Evolutionary conservation across 2,329 filamentous ascomycete genomes (phyloP), one percentile per base, ranked within the genome.

Genomic region (Talaromyces sp.): DNA sequence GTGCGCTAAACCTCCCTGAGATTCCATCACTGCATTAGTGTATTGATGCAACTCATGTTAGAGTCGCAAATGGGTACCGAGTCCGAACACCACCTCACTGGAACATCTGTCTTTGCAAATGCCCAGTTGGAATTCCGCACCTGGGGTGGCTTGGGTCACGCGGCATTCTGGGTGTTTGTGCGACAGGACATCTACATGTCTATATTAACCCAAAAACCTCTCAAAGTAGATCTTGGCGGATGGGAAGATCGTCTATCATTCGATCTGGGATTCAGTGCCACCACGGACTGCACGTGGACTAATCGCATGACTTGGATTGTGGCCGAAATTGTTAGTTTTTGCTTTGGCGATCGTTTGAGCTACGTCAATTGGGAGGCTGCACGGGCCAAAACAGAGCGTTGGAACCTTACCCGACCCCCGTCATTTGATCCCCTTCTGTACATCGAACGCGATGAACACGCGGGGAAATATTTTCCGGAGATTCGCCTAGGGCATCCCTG

Each of bases 261-360:
- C 25, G 75, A 78, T 66, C 71, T 77, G 14, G 76, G 75, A 0
- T 71, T 77, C 7, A 73, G 76, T 58, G 72, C 74, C 16, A 72
- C 75, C 1, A 73, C 73, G 25, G 77, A 79, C 61, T 76, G 75
- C 4, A 70, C 74, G 6, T 79, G 76, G 77, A 76, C 77, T 18
- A 78, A 76, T 37, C 71, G 77, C 11, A 77, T 76, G 18, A 78
- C 79, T 35, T 67, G 68, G 21, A 68, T 69, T 50, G 68, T 67
- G 48, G 69, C 69, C 6, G 68, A 70, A 55, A 66, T 71, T n/a
- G 64, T 71, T 12, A 40, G 67, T n/a, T 70, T 69, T 39, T 69
- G 65, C 37, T 70, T 70, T 16, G 54, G 54, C 18, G 42, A 46
- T 46, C 42, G 42, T 23, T 46, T 46, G 16, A 46, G 42, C 42